Evolutionary conservation across 352 stramenopile species (phyloP), one percentile per base, ranked within the genome.

Genomic region (Thalassiosira delicatula): DNA sequence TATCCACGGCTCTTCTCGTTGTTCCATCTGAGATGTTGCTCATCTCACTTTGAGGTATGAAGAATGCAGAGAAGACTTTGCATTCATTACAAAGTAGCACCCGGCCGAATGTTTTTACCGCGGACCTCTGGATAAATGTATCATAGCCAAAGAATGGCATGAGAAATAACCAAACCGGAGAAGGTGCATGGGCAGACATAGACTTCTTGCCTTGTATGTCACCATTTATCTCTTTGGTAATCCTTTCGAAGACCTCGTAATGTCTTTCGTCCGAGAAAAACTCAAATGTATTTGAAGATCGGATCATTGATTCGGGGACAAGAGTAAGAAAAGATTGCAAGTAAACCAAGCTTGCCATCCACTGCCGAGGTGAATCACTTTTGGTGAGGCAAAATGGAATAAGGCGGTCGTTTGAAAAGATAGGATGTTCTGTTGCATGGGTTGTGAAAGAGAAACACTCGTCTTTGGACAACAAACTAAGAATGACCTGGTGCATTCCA

Each of bases 61-160:
- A 85, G 30, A 84, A 84, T 53, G 63, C 37, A 67, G 63, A 76
- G 25, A 88, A 79, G 7, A 88, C 27, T 42, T 79, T 73, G 14
- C 53, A 65, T 21, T 49, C 40, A 75, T 88, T 79, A 25, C 44
- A 14, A 53, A 85, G 54, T 37, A 88, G 66, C 19, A 42, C 63
- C 4, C 53, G 56, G 19, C 72, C 76, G 51, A 88, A 70, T 25
- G 42, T 42, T 61, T 74, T 80, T 12, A 60, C 65, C 33, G 77
- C 82, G 56, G 49, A 61, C 23, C 4, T 17, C 75, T 70, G 63
- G 32, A 42, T 81, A 35, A 44, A 33, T 17, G 46, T 35, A 63
- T 87, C 69, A 32, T 23, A 12, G 23, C 66, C 14, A 67, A 83
- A 8, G 57, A 88, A 88, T 0, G 82, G 76, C 73, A 79, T 69